Evolutionary conservation across 2,329 filamentous ascomycete genomes (phyloP), one percentile per base, ranked within the genome.

Genomic region (Colletotrichum brevisporum): DNA sequence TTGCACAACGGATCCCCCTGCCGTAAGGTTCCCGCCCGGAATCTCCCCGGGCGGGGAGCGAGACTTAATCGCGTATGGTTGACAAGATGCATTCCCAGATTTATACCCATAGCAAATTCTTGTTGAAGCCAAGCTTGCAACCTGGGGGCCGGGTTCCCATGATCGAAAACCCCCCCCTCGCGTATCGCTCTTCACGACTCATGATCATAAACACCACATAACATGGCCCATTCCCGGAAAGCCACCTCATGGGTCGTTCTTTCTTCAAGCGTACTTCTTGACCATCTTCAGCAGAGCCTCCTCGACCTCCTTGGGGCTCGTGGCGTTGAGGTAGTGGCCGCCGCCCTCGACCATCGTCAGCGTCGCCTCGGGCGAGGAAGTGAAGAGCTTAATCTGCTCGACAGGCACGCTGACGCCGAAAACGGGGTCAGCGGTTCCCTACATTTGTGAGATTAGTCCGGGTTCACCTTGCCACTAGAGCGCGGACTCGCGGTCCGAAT

Each of bases 311-410:
- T 80, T 78, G 13, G 84, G 84, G 72, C 80, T 84, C 3, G 85
- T 85, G 0, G 83, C 83, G 65, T 81, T 86, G 58, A 88, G 73
- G 70, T 86, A 87, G 72, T 88, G 86, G 2, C 80, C 78, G 2
- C 82, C 86, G 0, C 79, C 82, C 51, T 85, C 79, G 1, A 87
- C 73, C 55, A 83, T 75, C 0, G 78, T 78, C 31, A 87, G 70
- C 6, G 80, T 83, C 6, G 81, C 81, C 70, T 85, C 82, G 9
- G 79, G 78, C 3, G 84, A 80, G 0, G 78, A 78, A 0, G 81
- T 85, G 71, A 88, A 87, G 8, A 85, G 75, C 75, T 85, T 81
- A 70, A 87, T 85, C 31, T 88, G 83, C 73, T 87, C 84, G 10
- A 75, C 71, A 0, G 84, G 81, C 18, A 84, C 74, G 3, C 70